These are phyloP conservation scores for Forsythia suspensa DNA, from an alignment of 257 asterid genomes.

Conservation along the genomic window DNA sequence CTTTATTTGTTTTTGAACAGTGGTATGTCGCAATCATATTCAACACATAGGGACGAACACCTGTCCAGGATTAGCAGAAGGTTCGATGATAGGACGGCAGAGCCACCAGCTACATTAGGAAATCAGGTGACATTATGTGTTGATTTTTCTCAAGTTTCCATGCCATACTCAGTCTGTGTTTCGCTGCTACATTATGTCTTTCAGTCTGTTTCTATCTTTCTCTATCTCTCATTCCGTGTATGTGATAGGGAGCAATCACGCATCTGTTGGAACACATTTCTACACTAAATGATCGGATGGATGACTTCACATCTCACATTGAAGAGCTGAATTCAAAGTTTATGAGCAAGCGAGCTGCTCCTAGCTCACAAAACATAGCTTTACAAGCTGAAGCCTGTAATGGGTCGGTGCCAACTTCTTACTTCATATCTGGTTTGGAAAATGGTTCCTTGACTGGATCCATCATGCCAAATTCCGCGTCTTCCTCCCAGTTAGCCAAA, in stretches of 20 bases:
- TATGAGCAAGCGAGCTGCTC: slow-evolving; percentile 47
- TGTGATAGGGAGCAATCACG: slow-evolving; percentile 55
- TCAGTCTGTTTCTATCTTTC: background rate
- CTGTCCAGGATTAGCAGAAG: slow-evolving; percentile 47
- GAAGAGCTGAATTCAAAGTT: slow-evolving; percentile 81
- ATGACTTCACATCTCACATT: slow-evolving; percentile 73
- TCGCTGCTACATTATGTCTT: background rate
- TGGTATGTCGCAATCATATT: slow-evolving; percentile 85
- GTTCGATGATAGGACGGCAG: slow-evolving; percentile 54
- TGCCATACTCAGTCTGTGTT: background rate
- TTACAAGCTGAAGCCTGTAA: slow-evolving; percentile 63
- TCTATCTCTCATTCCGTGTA: background rate
- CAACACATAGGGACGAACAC: slow-evolving; percentile 64
- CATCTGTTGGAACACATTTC: slow-evolving; percentile 92
- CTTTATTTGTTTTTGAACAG: slow-evolving; percentile 33
- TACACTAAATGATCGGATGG: slow-evolving; percentile 80
- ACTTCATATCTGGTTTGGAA: slow-evolving; percentile 77
- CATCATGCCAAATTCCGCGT: slow-evolving; percentile 65
- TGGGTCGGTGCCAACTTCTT: slow-evolving; percentile 85
- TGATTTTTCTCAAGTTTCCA: background rate
- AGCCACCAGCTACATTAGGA: slow-evolving; percentile 40
- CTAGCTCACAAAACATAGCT: slow-evolving; percentile 50
- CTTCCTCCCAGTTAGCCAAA: slow-evolving; percentile 72
- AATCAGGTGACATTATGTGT: slow-evolving; percentile 44
- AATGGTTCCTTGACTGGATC: slow-evolving; percentile 81